Evolutionary conservation across 352 stramenopile species (phyloP).

Genomic region (Globisporangium nodosum): DNA sequence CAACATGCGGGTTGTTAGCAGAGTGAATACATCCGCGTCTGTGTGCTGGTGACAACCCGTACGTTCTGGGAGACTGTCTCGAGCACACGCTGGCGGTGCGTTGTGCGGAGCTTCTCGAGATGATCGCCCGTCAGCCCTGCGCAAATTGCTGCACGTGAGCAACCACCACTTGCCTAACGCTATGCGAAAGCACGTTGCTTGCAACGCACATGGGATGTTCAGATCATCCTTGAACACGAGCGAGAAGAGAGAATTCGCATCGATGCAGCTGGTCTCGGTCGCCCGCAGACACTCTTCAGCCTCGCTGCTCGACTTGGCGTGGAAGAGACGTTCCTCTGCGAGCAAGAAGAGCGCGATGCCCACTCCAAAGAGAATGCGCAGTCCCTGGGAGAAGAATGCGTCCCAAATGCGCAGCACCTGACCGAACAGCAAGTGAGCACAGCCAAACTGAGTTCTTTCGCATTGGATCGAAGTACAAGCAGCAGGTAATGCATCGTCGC

Average conservation of each 20-base stretch:
- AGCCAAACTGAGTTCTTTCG: background rate
- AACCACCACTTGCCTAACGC: background rate
- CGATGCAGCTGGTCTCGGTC: constrained; percentile 57
- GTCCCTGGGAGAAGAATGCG: constrained; percentile 64
- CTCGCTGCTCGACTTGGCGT: constrained; percentile 44
- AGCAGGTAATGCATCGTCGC: constrained; percentile 5
- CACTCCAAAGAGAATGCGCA: constrained; percentile 67
- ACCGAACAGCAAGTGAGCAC: background rate
- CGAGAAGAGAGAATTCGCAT: constrained; percentile 66
- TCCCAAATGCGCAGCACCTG: constrained; percentile 78
- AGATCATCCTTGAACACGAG: constrained; percentile 76
- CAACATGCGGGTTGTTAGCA: background rate
- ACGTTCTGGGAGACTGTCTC: constrained; percentile 51
- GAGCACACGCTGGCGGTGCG: constrained; percentile 50
- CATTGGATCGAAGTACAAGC: background rate
- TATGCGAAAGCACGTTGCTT: background rate
- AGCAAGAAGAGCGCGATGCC: constrained; percentile 63
- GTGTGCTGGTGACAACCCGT: background rate
- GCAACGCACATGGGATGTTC: constrained; percentile 60
- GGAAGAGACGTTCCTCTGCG: constrained; percentile 61
- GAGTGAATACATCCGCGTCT: background rate
- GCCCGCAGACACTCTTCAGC: constrained; percentile 42
- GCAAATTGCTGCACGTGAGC: background rate
- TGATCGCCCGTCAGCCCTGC: constrained; percentile 62
- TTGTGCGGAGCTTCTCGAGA: constrained; percentile 48